These are phyloP conservation scores for Manihot esculenta DNA, from an alignment of 441 rosid species.

Conservation along the genomic window DNA sequence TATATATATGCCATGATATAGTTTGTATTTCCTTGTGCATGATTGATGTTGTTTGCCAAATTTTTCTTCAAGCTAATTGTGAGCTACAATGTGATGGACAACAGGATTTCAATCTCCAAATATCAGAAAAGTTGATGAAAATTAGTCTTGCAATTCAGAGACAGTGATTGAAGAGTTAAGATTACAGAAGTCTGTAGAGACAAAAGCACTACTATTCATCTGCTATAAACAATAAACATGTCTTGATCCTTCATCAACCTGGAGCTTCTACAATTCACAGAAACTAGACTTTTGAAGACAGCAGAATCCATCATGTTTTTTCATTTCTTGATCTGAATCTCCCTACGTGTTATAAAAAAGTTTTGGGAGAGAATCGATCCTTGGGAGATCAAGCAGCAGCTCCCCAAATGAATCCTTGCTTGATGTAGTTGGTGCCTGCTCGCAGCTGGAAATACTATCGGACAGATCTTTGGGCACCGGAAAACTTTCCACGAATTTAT, in stretches of 20 bases:
- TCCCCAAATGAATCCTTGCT: constrained; percentile 54
- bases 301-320: neutral
- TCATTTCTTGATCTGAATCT: constrained; percentile 39
- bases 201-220: neutral
- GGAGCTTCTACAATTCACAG: constrained; percentile 10
- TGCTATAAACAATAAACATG: constrained; percentile 3
- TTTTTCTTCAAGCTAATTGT: neutral
- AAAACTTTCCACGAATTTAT: constrained; percentile 12
- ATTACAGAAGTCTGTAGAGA: neutral
- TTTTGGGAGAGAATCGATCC: constrained; percentile 58
- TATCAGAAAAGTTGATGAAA: too few relatives aligned
- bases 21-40: neutral
- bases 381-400: constrained; percentile 53
- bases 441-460: constrained; percentile 17
- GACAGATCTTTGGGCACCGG: constrained; percentile 4
- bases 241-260: constrained; percentile 34
- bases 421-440: constrained; percentile 27
- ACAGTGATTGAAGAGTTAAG: too few relatives aligned
- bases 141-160: too few relatives aligned
- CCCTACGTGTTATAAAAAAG: constrained; percentile 32
- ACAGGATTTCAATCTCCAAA: too few relatives aligned
- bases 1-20: neutral
- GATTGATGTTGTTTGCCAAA: neutral
- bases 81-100: too few relatives aligned
- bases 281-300: neutral